Base-by-base conservation (phyloP, 805 yeast species). In the Phaffomyces antillensis region DNA sequence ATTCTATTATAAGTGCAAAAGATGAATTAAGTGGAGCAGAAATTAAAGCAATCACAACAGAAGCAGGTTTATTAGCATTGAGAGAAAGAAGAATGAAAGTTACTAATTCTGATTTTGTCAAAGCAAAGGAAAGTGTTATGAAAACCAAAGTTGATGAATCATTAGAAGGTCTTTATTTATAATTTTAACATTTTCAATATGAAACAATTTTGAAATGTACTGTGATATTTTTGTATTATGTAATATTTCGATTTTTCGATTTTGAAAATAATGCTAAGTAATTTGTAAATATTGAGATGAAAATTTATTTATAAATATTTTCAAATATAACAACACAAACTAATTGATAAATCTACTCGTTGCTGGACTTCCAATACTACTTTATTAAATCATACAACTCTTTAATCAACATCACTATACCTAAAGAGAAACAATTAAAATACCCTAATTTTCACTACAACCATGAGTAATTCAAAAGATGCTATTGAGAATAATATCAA, bases 41-140 rank as follows among this genome's bases (percentile, higher is more conserved):
- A 66, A 93, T 91, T 55, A 91, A 91, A 70, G 98, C 97, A 45
- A 88, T 91, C 52, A 89, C 97, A 64, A 90, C 98, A 1, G 98
- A 91, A 64, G 97, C 98, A 2, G 98, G 98, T 45, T 75, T 91
- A 68, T 76, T 89, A 60, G 98, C 98, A 1, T 73, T 91, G 61
- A 82, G 98, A 66, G 98, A 91, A 65, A 83, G 98, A 67, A 80
- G 98, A 69, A 91, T 91, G 96, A 95, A 89, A 70, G 98, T 91
- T 35, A 87, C 91, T 32, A 93, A 90, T 26, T 87, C 86, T 50
- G 99, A 91, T 63, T 91, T 91, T 71, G 83, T 85, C 64, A 81
- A 81, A 53, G 99, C 96, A 13, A 86, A 89, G 70, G 98, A 91
- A 65, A 80, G 96, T 58, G 96, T 91, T 41, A 75, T 91, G 78